Conservation (phyloP, 805 yeast species). For the Cyberlindnera subsufficiens region DNA sequence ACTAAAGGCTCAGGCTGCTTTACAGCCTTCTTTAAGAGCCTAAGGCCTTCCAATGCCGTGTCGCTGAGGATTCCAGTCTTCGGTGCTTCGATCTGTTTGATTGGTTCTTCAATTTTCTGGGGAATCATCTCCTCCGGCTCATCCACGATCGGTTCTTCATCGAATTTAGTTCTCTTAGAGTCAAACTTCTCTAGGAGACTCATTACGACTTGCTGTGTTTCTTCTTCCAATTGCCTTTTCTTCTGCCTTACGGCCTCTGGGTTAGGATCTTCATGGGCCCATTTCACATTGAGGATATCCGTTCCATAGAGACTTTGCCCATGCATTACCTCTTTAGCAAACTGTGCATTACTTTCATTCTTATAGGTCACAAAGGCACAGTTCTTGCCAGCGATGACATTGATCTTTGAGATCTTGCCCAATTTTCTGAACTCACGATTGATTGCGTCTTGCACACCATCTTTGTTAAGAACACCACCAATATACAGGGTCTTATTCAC, state of each 20-base stretch:
- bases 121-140: slow-evolving; percentile 14
- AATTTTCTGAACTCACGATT: slow-evolving; percentile 58
- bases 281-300: slow-evolving; percentile 65
- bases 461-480: slow-evolving; percentile 41
- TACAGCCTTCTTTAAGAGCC: slow-evolving; percentile 4
- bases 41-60: slow-evolving; percentile 8
- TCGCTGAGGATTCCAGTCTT: neutral
- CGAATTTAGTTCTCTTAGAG: slow-evolving; percentile 17
- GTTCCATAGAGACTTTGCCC: slow-evolving; percentile 66
- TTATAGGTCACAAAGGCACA: slow-evolving; percentile 76
- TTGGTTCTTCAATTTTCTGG: slow-evolving; percentile 1
- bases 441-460: slow-evolving; percentile 32
- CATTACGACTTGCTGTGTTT: slow-evolving; percentile 36
- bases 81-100: slow-evolving; percentile 14
- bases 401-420: slow-evolving; percentile 68
- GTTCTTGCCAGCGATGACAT: slow-evolving; percentile 53
- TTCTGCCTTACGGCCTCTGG: slow-evolving; percentile 46
- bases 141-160: slow-evolving; percentile 6
- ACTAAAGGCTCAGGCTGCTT: slow-evolving; percentile 1
- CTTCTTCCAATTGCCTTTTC: slow-evolving; percentile 30
- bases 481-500: slow-evolving; percentile 74
- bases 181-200: slow-evolving; percentile 32
- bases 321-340: slow-evolving; percentile 93
- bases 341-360: slow-evolving; percentile 75
- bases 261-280: slow-evolving; percentile 91